A percentile compares a stretch with the other conserved stretches of the same genome.
Conservation (phyloP, 192 early-diverging fungal genomes). For the Pilaira anomala region DNA sequence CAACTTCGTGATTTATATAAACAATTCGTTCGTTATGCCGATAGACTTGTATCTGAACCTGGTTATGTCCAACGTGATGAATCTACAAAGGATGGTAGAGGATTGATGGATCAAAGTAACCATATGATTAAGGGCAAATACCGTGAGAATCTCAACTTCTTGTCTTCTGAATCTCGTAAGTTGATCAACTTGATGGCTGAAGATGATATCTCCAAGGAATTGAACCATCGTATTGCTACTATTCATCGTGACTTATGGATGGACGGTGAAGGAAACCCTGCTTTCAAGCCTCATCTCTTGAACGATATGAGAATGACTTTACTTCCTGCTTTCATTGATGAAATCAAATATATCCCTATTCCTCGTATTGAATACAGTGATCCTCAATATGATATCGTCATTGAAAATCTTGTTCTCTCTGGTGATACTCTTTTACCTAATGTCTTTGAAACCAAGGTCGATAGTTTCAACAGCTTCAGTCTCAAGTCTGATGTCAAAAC, state of each 20-base stretch:
- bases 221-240: constrained; percentile 28
- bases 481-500: constrained; percentile 22
- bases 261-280: constrained; percentile 32
- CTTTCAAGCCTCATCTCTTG: constrained; percentile 45
- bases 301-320: constrained; percentile 41
- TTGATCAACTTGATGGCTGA: constrained; percentile 28
- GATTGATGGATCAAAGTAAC: constrained; percentile 26
- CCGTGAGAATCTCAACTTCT: constrained; percentile 18
- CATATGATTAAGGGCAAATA: constrained; percentile 30
- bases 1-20: constrained; percentile 31
- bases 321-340: constrained; percentile 39
- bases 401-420: constrained; percentile 42
- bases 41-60: constrained; percentile 33
- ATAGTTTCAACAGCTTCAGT: constrained; percentile 36
- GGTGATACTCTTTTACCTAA: constrained; percentile 40
- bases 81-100: constrained; percentile 26
- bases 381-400: constrained; percentile 37
- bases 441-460: constrained; percentile 36
- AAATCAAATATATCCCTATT: constrained; percentile 42
- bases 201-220: constrained; percentile 29
- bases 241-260: constrained; percentile 37
- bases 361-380: constrained; percentile 48
- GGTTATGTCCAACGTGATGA: constrained; percentile 26
- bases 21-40: constrained; percentile 21
- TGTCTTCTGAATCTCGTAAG: constrained; percentile 21